Percentiles rank a stretch among this genome's conserved stretches.
Conservation (phyloP, 208 protist genomes). For the Crithidia sp. region DNA sequence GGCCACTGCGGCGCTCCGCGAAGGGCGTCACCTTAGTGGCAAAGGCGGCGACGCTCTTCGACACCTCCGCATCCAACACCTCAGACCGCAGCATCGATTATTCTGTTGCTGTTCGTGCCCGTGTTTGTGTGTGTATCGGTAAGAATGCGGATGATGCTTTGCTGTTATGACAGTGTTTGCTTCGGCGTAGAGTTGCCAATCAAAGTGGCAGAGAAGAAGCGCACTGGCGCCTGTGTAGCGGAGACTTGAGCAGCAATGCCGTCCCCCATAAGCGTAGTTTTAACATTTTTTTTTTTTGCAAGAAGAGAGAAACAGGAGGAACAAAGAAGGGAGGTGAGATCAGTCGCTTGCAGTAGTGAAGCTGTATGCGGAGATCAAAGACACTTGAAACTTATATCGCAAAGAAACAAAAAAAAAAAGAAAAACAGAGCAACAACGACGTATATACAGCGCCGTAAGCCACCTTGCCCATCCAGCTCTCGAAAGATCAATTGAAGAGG, state of each 20-base stretch:
- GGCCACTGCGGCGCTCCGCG: slow-evolving; percentile 60
- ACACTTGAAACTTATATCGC: too few relatives aligned
- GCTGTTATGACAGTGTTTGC: too few relatives aligned
- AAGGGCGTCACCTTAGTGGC: slow-evolving; percentile 58
- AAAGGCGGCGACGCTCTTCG: slow-evolving; percentile 30
- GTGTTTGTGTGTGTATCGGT: background rate
- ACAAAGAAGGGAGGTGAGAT: too few relatives aligned
- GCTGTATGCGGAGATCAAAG: too few relatives aligned
- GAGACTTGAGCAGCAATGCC: too few relatives aligned
- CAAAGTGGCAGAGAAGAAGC: too few relatives aligned
- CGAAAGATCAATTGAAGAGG: background rate
- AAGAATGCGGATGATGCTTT: background rate
- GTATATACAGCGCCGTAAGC: too few relatives aligned
- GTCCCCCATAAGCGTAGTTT: too few relatives aligned
- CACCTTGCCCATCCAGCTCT: too few relatives aligned
- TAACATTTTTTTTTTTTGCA: background rate
- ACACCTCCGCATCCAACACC: slow-evolving; percentile 64
- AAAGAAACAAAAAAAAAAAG: slow-evolving; percentile 10
- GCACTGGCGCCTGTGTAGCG: too few relatives aligned
- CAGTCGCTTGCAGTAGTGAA: too few relatives aligned
- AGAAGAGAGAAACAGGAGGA: background rate
- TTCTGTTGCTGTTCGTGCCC: background rate
- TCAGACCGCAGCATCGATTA: slow-evolving; percentile 62
- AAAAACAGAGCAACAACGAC: slow-evolving; percentile 1
- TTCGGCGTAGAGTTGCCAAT: too few relatives aligned